Evolutionary conservation across 2,329 filamentous ascomycete genomes (phyloP).

Genomic region (Claviceps capensis): DNA sequence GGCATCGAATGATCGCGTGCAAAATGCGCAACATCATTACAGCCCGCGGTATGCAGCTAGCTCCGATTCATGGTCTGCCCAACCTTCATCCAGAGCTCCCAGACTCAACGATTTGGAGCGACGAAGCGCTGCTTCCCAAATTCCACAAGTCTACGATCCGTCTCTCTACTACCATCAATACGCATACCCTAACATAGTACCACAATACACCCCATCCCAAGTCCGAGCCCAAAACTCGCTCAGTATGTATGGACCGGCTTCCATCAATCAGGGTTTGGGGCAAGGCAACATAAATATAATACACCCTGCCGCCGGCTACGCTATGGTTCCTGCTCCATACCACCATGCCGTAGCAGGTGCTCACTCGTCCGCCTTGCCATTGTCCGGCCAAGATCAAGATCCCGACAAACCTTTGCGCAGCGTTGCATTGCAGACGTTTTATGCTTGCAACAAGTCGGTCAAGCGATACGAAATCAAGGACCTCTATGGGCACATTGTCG

Average conservation of each 20-base stretch:
- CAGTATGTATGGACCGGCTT: constrained; percentile 2
- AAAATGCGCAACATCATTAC: constrained; percentile 15
- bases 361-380: constrained; percentile 17
- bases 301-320: constrained; percentile 17
- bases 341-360: constrained; percentile 13
- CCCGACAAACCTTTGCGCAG: constrained; percentile 52
- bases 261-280: too few relatives aligned
- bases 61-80: constrained; percentile 25
- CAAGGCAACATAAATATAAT: constrained; percentile 13
- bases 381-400: constrained; percentile 40
- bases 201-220: constrained; percentile 21
- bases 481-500: constrained; percentile 75
- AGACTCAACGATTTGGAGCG: constrained; percentile 25
- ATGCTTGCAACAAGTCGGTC: constrained; percentile 56
- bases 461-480: constrained; percentile 74
- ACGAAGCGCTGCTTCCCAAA: constrained; percentile 20
- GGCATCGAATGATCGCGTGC: constrained; percentile 15
- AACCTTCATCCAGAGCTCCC: constrained; percentile 20
- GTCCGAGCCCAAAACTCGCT: constrained; percentile 16
- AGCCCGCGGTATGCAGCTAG: constrained; percentile 16
- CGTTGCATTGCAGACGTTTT: constrained; percentile 65
- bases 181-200: constrained; percentile 14
- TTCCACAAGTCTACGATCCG: constrained; percentile 14
- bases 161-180: constrained; percentile 20
- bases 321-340: constrained; percentile 20